A percentile compares a stretch with the other conserved stretches of the same genome.
Evolutionary conservation across 805 yeast genomes (phyloP).

Genomic region (Maudiozyma bulderi): DNA sequence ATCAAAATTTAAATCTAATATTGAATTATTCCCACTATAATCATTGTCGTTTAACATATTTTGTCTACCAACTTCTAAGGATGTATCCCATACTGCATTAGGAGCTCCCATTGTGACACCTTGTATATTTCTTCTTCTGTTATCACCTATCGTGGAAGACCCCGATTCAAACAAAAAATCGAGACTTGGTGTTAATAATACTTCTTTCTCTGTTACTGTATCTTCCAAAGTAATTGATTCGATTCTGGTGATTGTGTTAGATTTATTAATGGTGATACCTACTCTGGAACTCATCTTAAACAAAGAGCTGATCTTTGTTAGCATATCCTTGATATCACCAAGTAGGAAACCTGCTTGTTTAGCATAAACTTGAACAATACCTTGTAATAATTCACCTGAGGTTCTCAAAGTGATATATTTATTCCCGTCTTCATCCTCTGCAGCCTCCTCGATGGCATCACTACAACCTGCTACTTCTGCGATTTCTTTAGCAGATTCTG

Average conservation of each 20-base stretch:
- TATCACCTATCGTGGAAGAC: slow-evolving; percentile 6
- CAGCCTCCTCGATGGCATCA: neutral
- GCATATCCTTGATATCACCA: slow-evolving; percentile 74
- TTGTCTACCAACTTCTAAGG: slow-evolving; percentile 26
- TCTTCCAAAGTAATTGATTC: slow-evolving; percentile 58
- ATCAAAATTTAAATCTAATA: neutral
- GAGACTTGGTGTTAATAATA: slow-evolving; percentile 56
- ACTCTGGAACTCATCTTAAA: slow-evolving; percentile 39
- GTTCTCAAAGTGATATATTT: slow-evolving; percentile 65
- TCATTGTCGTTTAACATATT: slow-evolving; percentile 15
- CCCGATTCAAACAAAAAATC: slow-evolving; percentile 20
- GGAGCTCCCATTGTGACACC: slow-evolving; percentile 20
- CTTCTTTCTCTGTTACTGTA: slow-evolving; percentile 69
- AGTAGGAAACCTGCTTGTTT: slow-evolving; percentile 73
- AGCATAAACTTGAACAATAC: slow-evolving; percentile 79
- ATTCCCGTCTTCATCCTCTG: slow-evolving; percentile 11
- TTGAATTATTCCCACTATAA: slow-evolving; percentile 6
- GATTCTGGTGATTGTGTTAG: slow-evolving; percentile 52
- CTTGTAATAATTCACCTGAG: slow-evolving; percentile 78
- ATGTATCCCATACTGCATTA: slow-evolving; percentile 18
- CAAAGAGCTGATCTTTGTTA: slow-evolving; percentile 59
- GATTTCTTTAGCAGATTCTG: slow-evolving; percentile 57
- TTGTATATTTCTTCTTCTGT: slow-evolving; percentile 22
- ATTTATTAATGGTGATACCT: slow-evolving; percentile 49
- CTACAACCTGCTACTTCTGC: slow-evolving; percentile 33